Percentiles rank a stretch among this genome's conserved stretches.
phyloP scores from a whole-genome alignment of 1,284 basidiomycete species.

The Sporisorium exsertum region DNA sequence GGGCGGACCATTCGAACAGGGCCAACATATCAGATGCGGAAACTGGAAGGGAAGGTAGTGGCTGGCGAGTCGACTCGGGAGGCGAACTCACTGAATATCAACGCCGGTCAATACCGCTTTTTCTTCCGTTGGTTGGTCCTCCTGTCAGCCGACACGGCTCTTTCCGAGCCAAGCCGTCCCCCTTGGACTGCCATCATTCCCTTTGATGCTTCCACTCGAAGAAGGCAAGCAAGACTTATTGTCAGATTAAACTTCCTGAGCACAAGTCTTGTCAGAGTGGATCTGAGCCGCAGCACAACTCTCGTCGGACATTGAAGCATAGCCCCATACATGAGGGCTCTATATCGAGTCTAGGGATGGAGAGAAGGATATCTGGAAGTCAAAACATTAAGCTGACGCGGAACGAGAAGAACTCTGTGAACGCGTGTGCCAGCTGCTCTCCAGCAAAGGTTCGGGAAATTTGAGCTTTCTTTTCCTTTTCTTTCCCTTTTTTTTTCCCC shows the following conservation, averaged over 20 bases:
- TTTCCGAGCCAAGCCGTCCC: slow-evolving; percentile 16
- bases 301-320: slow-evolving; percentile 9
- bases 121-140: slow-evolving; percentile 11
- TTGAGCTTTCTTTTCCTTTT: background rate
- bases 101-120: slow-evolving; percentile 38
- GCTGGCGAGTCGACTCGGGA: background rate
- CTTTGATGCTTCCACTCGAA: background rate
- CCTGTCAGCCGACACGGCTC: slow-evolving; percentile 20
- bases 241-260: background rate
- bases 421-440: background rate
- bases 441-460: too few species aligned
- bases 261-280: background rate
- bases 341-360: background rate
- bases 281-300: background rate
- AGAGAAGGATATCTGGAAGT: slow-evolving; percentile 8
- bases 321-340: background rate
- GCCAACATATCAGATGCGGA: background rate
- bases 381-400: slow-evolving; percentile 20
- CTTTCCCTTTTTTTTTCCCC: background rate
- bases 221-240: background rate
- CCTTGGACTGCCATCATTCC: background rate
- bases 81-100: slow-evolving; percentile 1
- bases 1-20: slow-evolving; percentile 11
- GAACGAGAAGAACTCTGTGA: slow-evolving; percentile 24
- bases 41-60: background rate